Base-by-base conservation (phyloP, 2,329 filamentous ascomycete species). In the Xylaria arbuscula region DNA sequence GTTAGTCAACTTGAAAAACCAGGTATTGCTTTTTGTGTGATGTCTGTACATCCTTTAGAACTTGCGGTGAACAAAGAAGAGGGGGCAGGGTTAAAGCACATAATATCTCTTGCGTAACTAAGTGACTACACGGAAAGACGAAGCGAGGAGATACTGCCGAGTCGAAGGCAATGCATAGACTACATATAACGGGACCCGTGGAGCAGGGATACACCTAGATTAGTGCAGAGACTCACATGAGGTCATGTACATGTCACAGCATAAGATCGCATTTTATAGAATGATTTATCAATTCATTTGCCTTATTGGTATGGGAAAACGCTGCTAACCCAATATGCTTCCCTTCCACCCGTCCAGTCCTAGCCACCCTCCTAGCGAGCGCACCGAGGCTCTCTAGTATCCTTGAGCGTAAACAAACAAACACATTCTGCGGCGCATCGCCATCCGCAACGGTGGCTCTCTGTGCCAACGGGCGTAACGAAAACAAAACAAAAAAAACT, bases 361-460 rank as follows among this genome's bases (percentile, higher is more conserved):
- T 11, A 28, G 47, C 47, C 13, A 22, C 32, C 22, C 22, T 19
- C 34, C 11, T 17, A 3, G 8, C 22, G n/a, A 15, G 13, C 22
- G 42, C n/a, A 8, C 34, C 13, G 28, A 4, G 38, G 22, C 38
- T 40, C 3, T 67, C 54, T 50, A 48, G 48, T 67, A 56, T 60
- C 60, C 48, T 42, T 55, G 48, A 47, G 24, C 60, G 55, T 60
- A 64, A 48, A 50, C 60, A 67, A 67, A 59, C 48, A 32, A 40
- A 45, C 13, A 45, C 4, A 28, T 32, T 54, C 15, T 22, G 38
- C 55, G 22, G 51, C 48, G 34, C 22, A 56, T 65, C 38, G 38
- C 24, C 34, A 17, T 5, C 11, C 13, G 28, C 28, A 5, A 15
- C 28, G n/a, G n/a, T n/a, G 22, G 11, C 4, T 17, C 32, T 32